These are phyloP conservation scores for Populus nigra DNA, from an alignment of 345 rosid species.

Conservation along the genomic window DNA sequence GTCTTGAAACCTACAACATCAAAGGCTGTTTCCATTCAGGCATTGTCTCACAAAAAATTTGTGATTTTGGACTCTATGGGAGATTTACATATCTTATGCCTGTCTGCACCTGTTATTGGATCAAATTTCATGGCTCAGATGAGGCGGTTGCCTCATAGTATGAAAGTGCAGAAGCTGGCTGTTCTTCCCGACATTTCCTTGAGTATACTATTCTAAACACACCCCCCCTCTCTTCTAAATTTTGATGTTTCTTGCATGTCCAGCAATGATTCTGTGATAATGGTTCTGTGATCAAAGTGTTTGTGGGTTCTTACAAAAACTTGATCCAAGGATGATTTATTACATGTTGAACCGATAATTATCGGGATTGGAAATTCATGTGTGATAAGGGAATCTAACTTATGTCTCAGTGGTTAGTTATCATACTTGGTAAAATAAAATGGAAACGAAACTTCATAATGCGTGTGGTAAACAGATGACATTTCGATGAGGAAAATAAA, in stretches of 20 bases:
- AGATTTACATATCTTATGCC: constrained; percentile 51
- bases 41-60: constrained; percentile 51
- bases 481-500: neutral
- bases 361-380: neutral
- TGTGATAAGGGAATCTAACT: neutral
- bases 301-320: neutral
- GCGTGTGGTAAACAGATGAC: neutral
- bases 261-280: neutral
- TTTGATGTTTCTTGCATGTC: constrained; percentile 6
- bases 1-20: constrained; percentile 30
- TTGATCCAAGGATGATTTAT: neutral
- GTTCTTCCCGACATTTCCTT: constrained; percentile 55
- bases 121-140: constrained; percentile 41
- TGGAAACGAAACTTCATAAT: neutral
- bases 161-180: constrained; percentile 70
- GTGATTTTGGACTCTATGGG: constrained; percentile 62
- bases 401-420: neutral
- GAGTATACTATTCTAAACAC: constrained; percentile 44
- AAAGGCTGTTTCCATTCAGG: constrained; percentile 59
- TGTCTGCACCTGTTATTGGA: constrained; percentile 36
- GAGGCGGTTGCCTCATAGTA: constrained; percentile 50
- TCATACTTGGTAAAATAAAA: neutral
- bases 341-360: neutral
- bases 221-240: neutral
- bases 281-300: neutral